These are phyloP conservation scores for Stemphylium beticola DNA, from an alignment of 2,329 filamentous ascomycete genomes.

Conservation along the genomic window DNA sequence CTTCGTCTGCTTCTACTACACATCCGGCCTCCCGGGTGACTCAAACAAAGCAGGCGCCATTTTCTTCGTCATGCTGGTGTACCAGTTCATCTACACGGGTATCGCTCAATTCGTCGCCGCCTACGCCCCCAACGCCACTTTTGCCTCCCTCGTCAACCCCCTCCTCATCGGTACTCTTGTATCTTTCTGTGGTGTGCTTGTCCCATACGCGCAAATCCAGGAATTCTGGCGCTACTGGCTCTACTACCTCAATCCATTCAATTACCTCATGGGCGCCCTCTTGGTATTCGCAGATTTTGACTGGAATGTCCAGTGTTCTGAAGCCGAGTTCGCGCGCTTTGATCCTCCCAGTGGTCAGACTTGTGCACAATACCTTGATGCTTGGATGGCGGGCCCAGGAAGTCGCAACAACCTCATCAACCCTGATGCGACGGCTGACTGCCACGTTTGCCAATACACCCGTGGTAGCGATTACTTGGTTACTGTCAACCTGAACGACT, in stretches of 20 bases:
- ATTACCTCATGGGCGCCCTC: slow-evolving; percentile 51
- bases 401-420: slow-evolving; percentile 62
- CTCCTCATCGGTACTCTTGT: slow-evolving; percentile 29
- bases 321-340: slow-evolving; percentile 50
- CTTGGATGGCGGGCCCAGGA: slow-evolving; percentile 13
- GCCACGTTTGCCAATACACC: slow-evolving; percentile 67
- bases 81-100: slow-evolving; percentile 66
- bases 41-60: slow-evolving; percentile 62
- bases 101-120: slow-evolving; percentile 64
- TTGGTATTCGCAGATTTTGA: slow-evolving; percentile 52
- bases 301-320: slow-evolving; percentile 47
- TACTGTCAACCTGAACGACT: slow-evolving; percentile 65
- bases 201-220: slow-evolving; percentile 66
- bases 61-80: slow-evolving; percentile 59
- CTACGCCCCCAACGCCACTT: slow-evolving; percentile 52
- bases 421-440: slow-evolving; percentile 62
- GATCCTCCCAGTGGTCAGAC: slow-evolving; percentile 60
- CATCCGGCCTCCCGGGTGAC: slow-evolving; percentile 35
- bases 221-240: slow-evolving; percentile 68
- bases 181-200: slow-evolving; percentile 62
- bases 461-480: slow-evolving; percentile 65
- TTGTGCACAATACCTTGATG: slow-evolving; percentile 60
- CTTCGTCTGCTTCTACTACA: slow-evolving; percentile 71
- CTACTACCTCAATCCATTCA: slow-evolving; percentile 52
- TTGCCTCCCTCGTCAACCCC: slow-evolving; percentile 61